phyloP scores from a whole-genome alignment of 768 basidiomycete genomes.

The Podaxis rugospora region DNA sequence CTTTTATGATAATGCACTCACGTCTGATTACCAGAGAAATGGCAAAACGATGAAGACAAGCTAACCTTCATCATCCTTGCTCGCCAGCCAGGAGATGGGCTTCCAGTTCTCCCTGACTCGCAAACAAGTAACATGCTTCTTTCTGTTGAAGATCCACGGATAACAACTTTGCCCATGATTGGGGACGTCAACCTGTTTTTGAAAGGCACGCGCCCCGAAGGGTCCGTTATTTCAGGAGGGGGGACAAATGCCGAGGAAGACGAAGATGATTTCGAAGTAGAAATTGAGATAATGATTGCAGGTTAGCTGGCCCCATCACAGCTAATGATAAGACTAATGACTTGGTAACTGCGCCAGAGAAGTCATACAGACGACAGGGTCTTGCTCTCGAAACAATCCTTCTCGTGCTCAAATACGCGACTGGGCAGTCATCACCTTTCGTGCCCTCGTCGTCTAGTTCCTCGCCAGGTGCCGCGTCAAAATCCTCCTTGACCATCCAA shows the following conservation, averaged over 20 bases:
- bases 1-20: not conserved
- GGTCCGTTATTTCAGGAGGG: not conserved
- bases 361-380: slow-evolving; percentile 64
- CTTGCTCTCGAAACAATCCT: slow-evolving; percentile 58
- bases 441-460: slow-evolving; percentile 10
- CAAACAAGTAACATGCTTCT: slow-evolving; percentile 3
- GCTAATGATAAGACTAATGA: not conserved
- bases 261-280: slow-evolving; percentile 57
- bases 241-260: slow-evolving; percentile 24
- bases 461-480: not conserved
- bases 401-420: slow-evolving; percentile 67
- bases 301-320: slow-evolving; percentile 35
- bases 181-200: slow-evolving; percentile 94
- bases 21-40: slow-evolving; percentile 52
- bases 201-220: slow-evolving; percentile 38
- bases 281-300: slow-evolving; percentile 93
- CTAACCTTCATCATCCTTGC: slow-evolving; percentile 88
- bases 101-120: not conserved
- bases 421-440: slow-evolving; percentile 33
- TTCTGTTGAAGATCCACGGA: slow-evolving; percentile 28
- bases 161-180: slow-evolving; percentile 45
- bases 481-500: slow-evolving; percentile 1
- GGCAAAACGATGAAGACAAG: slow-evolving; percentile 87
- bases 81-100: slow-evolving; percentile 19
- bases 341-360: slow-evolving; percentile 37